phyloP scores from a whole-genome alignment of 2,329 filamentous ascomycete species.

The Beauveria caledonica region DNA sequence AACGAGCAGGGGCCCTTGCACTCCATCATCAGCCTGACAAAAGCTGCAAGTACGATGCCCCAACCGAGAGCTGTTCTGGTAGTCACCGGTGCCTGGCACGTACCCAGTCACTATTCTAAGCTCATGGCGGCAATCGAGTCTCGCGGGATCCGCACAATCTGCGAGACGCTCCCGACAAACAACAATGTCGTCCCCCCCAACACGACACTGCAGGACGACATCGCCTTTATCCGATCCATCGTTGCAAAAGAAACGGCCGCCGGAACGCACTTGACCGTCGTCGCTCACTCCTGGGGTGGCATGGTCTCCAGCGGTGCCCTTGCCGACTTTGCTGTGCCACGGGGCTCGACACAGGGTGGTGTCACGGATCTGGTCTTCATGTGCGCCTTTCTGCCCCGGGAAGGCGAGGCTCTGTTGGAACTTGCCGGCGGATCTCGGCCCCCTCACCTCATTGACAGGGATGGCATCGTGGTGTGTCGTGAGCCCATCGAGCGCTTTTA shows the following conservation, averaged over 20 bases:
- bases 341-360: not conserved
- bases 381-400: not conserved
- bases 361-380: not conserved
- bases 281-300: not conserved
- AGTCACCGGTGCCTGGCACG: conserved; percentile 16
- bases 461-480: not conserved
- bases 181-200: conserved; percentile 15
- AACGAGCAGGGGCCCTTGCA: not conserved
- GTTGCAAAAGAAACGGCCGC: not conserved
- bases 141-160: conserved; percentile 12
- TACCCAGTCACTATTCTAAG: conserved; percentile 14
- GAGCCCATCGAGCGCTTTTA: not conserved
- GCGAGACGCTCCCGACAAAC: conserved; percentile 14
- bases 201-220: conserved; percentile 14
- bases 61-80: conserved; percentile 12
- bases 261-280: not conserved
- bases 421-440: not conserved
- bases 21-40: not conserved
- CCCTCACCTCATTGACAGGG: not conserved
- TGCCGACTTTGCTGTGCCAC: not conserved
- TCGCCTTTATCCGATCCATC: not conserved
- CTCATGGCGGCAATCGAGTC: conserved; percentile 10
- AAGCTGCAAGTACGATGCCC: not conserved
- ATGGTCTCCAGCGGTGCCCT: not conserved
- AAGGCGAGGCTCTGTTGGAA: not conserved